phyloP scores from a whole-genome alignment of 2,329 filamentous ascomycete species.

The Sporothrix luriei region DNA sequence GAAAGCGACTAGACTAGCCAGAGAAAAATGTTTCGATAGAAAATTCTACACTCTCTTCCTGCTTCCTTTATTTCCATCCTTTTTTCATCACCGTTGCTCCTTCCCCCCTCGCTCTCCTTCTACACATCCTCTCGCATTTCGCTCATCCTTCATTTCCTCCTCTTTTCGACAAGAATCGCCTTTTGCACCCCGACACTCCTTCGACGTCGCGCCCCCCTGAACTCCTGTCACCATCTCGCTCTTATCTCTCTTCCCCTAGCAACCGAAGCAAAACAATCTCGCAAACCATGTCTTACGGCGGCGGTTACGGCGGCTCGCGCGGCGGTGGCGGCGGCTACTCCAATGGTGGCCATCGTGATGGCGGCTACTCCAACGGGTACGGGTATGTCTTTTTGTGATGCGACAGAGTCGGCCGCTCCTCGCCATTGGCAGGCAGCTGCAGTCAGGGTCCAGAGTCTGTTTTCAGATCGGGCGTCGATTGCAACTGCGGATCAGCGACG shows the following conservation, averaged over 20 bases:
- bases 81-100: constrained; percentile 5
- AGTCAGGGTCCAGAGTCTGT: not conserved
- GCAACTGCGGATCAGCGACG: not conserved
- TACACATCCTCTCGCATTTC: constrained; percentile 1
- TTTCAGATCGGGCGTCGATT: not conserved
- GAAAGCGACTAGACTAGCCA: constrained; percentile 28
- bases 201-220: constrained; percentile 2
- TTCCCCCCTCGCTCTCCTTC: constrained; percentile 6
- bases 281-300: constrained; percentile 51
- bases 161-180: not conserved
- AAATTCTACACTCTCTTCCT: constrained; percentile 34
- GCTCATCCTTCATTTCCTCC: constrained; percentile 1
- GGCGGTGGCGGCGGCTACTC: constrained; percentile 21
- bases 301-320: constrained; percentile 41
- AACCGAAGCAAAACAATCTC: constrained; percentile 22
- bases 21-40: constrained; percentile 34
- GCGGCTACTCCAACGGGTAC: constrained; percentile 52
- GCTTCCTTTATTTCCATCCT: constrained; percentile 25
- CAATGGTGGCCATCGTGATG: constrained; percentile 48
- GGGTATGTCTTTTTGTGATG: constrained; percentile 14
- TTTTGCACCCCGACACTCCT: not conserved
- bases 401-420: not conserved
- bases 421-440: constrained; percentile 6
- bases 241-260: constrained; percentile 9
- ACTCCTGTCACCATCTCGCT: not conserved